phyloP scores from a whole-genome alignment of 257 asterid genomes.

The Nicotiana paniculata region DNA sequence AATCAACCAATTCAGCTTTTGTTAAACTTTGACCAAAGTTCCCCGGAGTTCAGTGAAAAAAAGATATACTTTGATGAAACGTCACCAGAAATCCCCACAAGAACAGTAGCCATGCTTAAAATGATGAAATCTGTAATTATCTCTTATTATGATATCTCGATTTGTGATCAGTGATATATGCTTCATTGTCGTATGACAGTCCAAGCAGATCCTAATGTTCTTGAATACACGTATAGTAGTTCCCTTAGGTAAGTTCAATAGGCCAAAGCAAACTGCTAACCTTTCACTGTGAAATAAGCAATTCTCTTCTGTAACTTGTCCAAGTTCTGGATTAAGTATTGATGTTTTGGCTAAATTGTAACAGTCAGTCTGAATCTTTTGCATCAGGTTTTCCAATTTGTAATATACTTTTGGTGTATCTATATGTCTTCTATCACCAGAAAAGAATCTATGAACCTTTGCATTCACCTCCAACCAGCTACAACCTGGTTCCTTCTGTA shows the following conservation, averaged over 20 bases:
- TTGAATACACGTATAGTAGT: constrained; percentile 17
- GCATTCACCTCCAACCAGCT: constrained; percentile 26
- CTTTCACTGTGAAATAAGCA: constrained; percentile 18
- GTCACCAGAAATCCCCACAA: constrained; percentile 24
- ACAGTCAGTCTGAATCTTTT: background rate
- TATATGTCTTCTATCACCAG: constrained; percentile 15
- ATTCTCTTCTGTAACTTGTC: background rate
- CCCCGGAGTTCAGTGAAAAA: background rate
- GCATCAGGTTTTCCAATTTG: constrained; percentile 6
- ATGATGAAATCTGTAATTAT: constrained; percentile 26
- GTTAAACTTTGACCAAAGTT: too few relatives aligned
- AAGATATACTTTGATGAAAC: background rate
- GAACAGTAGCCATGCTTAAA: constrained; percentile 23
- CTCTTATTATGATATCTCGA: constrained; percentile 12
- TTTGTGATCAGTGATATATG: constrained; percentile 9
- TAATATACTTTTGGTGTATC: constrained; percentile 7
- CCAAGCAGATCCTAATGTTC: constrained; percentile 19
- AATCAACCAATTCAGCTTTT: too few relatives aligned
- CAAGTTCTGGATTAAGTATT: background rate
- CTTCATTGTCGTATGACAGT: constrained; percentile 18
- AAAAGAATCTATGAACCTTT: constrained; percentile 16
- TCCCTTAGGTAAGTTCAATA: constrained; percentile 12
- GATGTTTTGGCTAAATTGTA: background rate
- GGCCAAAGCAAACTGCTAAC: constrained; percentile 23
- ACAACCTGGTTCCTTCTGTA: constrained; percentile 22